Evolutionary conservation across 2,329 filamentous ascomycete genomes (phyloP), one percentile per base, ranked within the genome.

Genomic region (Colletotrichum musae): DNA sequence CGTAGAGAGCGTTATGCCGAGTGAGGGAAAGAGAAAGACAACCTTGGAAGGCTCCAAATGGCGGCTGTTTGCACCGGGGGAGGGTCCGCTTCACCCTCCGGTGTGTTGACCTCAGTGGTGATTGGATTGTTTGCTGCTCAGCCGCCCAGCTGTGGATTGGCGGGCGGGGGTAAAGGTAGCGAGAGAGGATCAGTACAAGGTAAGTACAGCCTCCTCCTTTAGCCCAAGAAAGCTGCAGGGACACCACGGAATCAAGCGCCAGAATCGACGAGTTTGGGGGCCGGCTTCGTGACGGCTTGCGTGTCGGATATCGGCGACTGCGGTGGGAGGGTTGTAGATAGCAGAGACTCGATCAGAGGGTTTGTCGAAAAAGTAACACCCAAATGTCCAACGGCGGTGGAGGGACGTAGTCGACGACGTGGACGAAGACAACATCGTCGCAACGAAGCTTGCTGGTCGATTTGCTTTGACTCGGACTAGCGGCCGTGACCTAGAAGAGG

Each of bases 101-200:
- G 62, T 66, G 62, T 61, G 51, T 57, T 47, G 51, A 39, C 15
- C 16, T 18, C 45, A n/a, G 62, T n/a, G 26, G n/a, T 61, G 62
- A 69, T 69, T 69, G 66, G 66, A 16, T 60, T 41, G 56, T 36
- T 56, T 60, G 50, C 50, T 69, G 21, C 66, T 61, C 66, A 66
- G 66, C 66, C 62, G 66, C 62, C 39, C 50, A 47, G 53, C 48
- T 50, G 53, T 41, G 65, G 53, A 26, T 28, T 48, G 53, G 47
- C 10, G 32, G 26, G n/a, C 48, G 39, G 24, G 21, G 32, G 64
- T 57, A 43, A 18, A 41, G 43, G 21, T 41, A 66, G 51, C 52
- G 32, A 61, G 50, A 53, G 47, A 57, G 66, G 51, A 66, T 66
- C 36, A 18, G 43, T 39, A 57, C 51, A 56, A 45, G 56, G 41